Percentiles rank a stretch among this genome's conserved stretches.
These are phyloP conservation scores for Candida silvatica DNA, from an alignment of 805 yeast genomes.

Conservation along the genomic window DNA sequence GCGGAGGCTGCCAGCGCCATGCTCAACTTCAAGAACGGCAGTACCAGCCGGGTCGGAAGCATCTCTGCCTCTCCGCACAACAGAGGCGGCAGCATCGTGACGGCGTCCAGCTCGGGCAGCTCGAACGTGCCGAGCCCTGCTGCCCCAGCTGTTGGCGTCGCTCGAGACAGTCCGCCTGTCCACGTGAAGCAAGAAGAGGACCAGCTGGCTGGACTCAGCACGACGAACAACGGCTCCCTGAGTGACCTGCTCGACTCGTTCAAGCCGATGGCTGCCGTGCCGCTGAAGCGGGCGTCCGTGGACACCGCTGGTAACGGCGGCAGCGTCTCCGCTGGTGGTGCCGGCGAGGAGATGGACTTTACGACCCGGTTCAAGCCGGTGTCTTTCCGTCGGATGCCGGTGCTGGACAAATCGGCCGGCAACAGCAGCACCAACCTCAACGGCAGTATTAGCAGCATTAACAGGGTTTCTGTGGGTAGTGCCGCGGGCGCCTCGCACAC, in stretches of 20 bases:
- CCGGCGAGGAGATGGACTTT: constrained; percentile 51
- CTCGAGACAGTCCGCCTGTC: too few relatives aligned
- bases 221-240: not conserved
- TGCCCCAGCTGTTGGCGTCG: not conserved
- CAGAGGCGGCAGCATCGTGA: constrained; percentile 8
- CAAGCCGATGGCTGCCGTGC: constrained; percentile 61
- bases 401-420: too few relatives aligned
- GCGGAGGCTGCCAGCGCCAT: constrained; percentile 20
- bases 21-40: constrained; percentile 19
- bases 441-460: too few relatives aligned
- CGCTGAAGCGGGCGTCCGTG: constrained; percentile 41
- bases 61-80: constrained; percentile 5
- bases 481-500: too few relatives aligned
- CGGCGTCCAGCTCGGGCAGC: not conserved
- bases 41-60: too few relatives aligned
- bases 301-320: too few relatives aligned
- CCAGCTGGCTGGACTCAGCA: too few relatives aligned
- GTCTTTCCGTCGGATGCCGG: constrained; percentile 18
- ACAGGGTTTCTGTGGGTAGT: too few relatives aligned
- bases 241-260: constrained; percentile 19
- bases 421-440: too few relatives aligned
- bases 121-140: not conserved
- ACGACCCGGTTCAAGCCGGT: constrained; percentile 32
- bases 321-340: too few relatives aligned
- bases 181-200: too few relatives aligned